A percentile compares a stretch with the other conserved stretches of the same genome.
Conservation (phyloP, 352 stramenopile species). For the Phytophthora podocarpi region DNA sequence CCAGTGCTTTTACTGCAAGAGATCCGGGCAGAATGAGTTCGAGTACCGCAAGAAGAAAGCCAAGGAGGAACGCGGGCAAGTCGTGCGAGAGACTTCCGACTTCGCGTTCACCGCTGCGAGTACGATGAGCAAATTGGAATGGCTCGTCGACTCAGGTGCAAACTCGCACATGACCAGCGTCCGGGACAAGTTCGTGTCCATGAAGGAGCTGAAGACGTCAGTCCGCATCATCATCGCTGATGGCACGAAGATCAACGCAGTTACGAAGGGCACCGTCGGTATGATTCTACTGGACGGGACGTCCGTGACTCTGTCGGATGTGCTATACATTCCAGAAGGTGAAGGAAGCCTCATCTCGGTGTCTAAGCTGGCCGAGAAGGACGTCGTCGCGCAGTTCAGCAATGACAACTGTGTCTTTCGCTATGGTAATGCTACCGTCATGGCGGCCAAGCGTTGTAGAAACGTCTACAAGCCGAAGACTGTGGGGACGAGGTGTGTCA, state of each 20-base stretch:
- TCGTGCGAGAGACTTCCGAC: neutral
- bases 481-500: slow-evolving; percentile 19
- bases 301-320: no score
- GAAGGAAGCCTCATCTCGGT: slow-evolving; percentile 23
- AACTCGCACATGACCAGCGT: slow-evolving; percentile 26
- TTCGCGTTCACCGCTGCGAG: slow-evolving; percentile 4
- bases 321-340: slow-evolving; percentile 23
- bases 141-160: slow-evolving; percentile 20
- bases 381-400: slow-evolving; percentile 18
- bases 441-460: slow-evolving; percentile 19
- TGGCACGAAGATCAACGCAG: slow-evolving; percentile 20
- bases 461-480: slow-evolving; percentile 25
- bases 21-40: neutral
- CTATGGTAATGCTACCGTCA: slow-evolving; percentile 4
- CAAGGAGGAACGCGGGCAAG: neutral
- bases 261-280: slow-evolving; percentile 17
- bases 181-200: slow-evolving; percentile 18
- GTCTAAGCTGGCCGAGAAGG: slow-evolving; percentile 20
- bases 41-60: neutral
- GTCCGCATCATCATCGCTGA: slow-evolving; percentile 22
- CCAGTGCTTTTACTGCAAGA: neutral
- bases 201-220: slow-evolving; percentile 18
- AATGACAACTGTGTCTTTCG: slow-evolving; percentile 21
- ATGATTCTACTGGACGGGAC: slow-evolving; percentile 16
- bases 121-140: slow-evolving; percentile 9